These are phyloP conservation scores for Phylloporus sp. DNA, from an alignment of 768 basidiomycete genomes.

Conservation along the genomic window DNA sequence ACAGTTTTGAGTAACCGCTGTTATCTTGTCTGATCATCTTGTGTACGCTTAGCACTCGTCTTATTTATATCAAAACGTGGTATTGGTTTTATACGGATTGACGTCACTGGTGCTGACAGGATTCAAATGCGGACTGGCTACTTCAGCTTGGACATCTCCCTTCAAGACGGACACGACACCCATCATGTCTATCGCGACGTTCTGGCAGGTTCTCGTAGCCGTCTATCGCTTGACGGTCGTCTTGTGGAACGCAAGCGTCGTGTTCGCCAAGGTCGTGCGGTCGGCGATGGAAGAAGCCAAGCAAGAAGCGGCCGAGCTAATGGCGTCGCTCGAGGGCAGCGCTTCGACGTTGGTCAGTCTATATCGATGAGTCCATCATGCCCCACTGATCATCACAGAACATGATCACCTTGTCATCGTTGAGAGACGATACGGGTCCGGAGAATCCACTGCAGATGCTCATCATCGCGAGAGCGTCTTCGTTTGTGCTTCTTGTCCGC, in stretches of 20 bases:
- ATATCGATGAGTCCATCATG: not conserved
- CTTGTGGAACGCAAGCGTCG: slow-evolving; percentile 13
- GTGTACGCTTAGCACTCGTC: not conserved
- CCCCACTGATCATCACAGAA: slow-evolving; percentile 10
- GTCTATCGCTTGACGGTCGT: not conserved
- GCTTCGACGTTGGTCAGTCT: slow-evolving; percentile 10
- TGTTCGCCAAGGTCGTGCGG: slow-evolving; percentile 10
- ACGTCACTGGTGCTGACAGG: not conserved
- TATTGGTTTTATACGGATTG: too few species aligned
- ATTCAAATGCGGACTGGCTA: not conserved
- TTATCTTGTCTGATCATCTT: not conserved
- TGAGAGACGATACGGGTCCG: not conserved
- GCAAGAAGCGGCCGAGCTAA: slow-evolving; percentile 15
- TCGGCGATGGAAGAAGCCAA: slow-evolving; percentile 10
- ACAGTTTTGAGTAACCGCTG: not conserved
- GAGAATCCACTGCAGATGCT: slow-evolving; percentile 14
- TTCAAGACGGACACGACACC: not conserved
- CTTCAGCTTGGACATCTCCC: not conserved
- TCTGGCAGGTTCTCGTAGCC: slow-evolving; percentile 5
- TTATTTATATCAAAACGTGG: not conserved
- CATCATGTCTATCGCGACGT: slow-evolving; percentile 5
- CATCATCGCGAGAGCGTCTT: slow-evolving; percentile 15
- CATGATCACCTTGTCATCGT: not conserved
- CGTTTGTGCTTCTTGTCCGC: slow-evolving; percentile 20
- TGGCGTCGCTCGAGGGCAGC: slow-evolving; percentile 10